phyloP scores from a whole-genome alignment of 2,329 filamentous ascomycete species.

The Exophiala sp. region DNA sequence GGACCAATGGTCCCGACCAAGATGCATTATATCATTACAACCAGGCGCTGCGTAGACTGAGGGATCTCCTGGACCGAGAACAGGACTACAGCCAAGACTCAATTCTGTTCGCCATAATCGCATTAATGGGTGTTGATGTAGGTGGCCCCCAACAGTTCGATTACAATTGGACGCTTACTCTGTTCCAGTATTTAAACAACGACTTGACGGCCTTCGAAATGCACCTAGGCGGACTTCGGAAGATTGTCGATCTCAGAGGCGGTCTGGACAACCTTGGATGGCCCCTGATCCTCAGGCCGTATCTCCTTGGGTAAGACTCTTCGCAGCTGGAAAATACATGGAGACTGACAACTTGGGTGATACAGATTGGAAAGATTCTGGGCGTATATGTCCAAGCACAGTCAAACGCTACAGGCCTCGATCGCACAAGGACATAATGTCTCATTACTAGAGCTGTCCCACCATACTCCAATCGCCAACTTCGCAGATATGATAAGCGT shows the following conservation, averaged over 20 bases:
- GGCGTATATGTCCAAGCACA: slow-evolving; percentile 6
- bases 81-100: slow-evolving; percentile 3
- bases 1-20: slow-evolving; percentile 1
- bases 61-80: not conserved
- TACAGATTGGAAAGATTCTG: slow-evolving; percentile 12
- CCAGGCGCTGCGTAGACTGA: not conserved
- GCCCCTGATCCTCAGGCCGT: slow-evolving; percentile 9
- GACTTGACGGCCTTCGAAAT: slow-evolving; percentile 7
- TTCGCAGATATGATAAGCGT: slow-evolving; percentile 1
- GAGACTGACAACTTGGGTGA: not conserved
- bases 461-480: not conserved
- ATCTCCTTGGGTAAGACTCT: slow-evolving; percentile 5
- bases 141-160: not conserved
- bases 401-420: not conserved
- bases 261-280: slow-evolving; percentile 14
- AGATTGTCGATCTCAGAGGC: slow-evolving; percentile 8
- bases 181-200: slow-evolving; percentile 8
- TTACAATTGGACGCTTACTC: not conserved
- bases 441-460: not conserved
- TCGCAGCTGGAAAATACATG: not conserved
- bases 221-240: slow-evolving; percentile 10
- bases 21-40: slow-evolving; percentile 10
- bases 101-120: slow-evolving; percentile 13
- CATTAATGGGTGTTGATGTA: slow-evolving; percentile 16
- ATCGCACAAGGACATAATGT: not conserved